These are phyloP conservation scores for Phytophthora colocasiae DNA, from an alignment of 352 stramenopile species.

Conservation along the genomic window DNA sequence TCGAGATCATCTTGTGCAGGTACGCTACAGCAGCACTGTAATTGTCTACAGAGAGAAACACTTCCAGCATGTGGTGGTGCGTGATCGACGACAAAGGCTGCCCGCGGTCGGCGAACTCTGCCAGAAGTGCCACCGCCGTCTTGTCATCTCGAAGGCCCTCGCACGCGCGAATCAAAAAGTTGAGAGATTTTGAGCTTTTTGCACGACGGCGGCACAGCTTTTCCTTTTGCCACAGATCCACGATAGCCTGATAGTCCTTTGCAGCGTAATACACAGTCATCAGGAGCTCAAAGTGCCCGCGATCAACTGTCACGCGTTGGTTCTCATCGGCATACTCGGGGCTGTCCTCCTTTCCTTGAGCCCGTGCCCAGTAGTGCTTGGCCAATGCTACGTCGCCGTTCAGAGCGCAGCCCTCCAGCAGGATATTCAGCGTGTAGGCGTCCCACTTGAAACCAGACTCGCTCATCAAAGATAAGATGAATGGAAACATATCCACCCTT, in stretches of 20 bases:
- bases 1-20: slow-evolving; percentile 57
- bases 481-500: slow-evolving; percentile 54
- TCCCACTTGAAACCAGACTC: slow-evolving; percentile 64
- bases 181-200: slow-evolving; percentile 83
- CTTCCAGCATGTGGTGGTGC: slow-evolving; percentile 81
- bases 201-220: slow-evolving; percentile 65
- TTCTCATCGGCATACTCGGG: slow-evolving; percentile 14
- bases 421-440: slow-evolving; percentile 78
- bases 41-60: slow-evolving; percentile 69
- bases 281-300: slow-evolving; percentile 77
- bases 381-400: slow-evolving; percentile 51
- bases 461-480: slow-evolving; percentile 62
- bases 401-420: slow-evolving; percentile 70
- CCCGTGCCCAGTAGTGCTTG: slow-evolving; percentile 64
- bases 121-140: slow-evolving; percentile 53
- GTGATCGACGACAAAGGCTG: slow-evolving; percentile 65
- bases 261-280: slow-evolving; percentile 74
- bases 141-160: slow-evolving; percentile 53
- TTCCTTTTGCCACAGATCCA: slow-evolving; percentile 66
- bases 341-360: slow-evolving; percentile 25
- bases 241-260: slow-evolving; percentile 56
- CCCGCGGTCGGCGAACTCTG: slow-evolving; percentile 69
- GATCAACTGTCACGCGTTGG: slow-evolving; percentile 61
- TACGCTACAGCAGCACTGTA: slow-evolving; percentile 51
- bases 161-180: slow-evolving; percentile 79